These are phyloP conservation scores for Sequoiadendron giganteum DNA, from an alignment of 75 land plant genomes.

Conservation along the genomic window DNA sequence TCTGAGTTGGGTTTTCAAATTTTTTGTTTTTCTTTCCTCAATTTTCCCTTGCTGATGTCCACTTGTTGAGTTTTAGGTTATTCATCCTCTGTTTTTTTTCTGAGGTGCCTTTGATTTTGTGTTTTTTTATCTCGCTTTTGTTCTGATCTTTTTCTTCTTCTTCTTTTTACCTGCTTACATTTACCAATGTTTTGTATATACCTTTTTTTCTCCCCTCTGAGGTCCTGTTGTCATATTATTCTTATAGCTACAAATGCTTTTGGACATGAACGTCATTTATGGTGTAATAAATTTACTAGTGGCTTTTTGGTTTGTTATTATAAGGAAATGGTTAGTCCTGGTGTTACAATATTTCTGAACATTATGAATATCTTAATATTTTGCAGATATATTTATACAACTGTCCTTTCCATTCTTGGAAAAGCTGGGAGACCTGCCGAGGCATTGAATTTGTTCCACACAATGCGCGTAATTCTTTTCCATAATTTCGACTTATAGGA, in stretches of 20 bases:
- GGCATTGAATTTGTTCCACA: constrained; percentile 66
- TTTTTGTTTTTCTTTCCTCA: not conserved
- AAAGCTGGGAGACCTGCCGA: constrained; percentile 74
- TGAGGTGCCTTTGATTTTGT: not conserved
- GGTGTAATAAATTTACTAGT: not conserved
- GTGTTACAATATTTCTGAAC: not conserved
- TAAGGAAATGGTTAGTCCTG: not conserved
- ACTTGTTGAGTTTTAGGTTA: not conserved
- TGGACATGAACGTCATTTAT: not conserved
- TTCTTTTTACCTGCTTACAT: not conserved
- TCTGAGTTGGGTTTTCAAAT: not conserved
- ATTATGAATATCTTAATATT: not conserved
- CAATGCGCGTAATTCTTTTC: constrained; percentile 61
- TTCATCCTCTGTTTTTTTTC: not conserved
- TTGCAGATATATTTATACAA: constrained; percentile 86
- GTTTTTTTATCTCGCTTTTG: not conserved
- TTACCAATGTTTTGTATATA: not conserved
- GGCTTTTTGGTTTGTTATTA: not conserved
- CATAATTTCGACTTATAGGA: constrained; percentile 7
- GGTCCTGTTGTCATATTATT: not conserved
- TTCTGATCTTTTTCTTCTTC: not conserved
- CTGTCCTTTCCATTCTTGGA: constrained; percentile 80
- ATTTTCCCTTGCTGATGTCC: not conserved
- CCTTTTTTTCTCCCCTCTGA: not conserved
- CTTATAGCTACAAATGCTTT: not conserved